phyloP scores from a whole-genome alignment of 306 rosid species.

The Prunus mongolica region DNA sequence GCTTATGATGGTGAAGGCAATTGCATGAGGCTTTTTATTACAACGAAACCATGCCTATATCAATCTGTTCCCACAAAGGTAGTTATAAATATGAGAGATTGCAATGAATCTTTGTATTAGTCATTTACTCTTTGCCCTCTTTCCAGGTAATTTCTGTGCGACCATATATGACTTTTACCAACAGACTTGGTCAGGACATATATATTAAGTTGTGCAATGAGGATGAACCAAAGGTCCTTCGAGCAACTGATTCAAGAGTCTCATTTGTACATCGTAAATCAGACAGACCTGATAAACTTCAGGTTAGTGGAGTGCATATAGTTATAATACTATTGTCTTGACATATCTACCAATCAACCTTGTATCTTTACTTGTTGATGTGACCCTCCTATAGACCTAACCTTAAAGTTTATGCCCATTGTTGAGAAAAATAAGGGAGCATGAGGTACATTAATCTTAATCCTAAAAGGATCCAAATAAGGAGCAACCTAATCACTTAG shows the following conservation, averaged over 20 bases:
- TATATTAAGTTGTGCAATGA: slow-evolving; percentile 63
- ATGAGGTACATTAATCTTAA: not conserved
- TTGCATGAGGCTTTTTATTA: slow-evolving; percentile 68
- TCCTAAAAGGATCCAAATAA: not conserved
- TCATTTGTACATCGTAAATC: slow-evolving; percentile 56
- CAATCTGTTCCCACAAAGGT: slow-evolving; percentile 95
- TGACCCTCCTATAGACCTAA: not conserved
- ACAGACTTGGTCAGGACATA: slow-evolving; percentile 83
- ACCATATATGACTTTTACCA: slow-evolving; percentile 90
- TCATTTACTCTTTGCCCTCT: not conserved
- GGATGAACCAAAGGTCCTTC: slow-evolving; percentile 84
- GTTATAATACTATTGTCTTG: not conserved
- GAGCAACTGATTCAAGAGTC: slow-evolving; percentile 68
- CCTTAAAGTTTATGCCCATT: not conserved
- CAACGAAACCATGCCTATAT: slow-evolving; percentile 80
- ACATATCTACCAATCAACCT: not conserved
- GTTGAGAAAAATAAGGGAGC: not conserved
- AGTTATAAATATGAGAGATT: slow-evolving; percentile 19
- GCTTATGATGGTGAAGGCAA: slow-evolving; percentile 77
- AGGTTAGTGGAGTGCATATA: slow-evolving; percentile 44
- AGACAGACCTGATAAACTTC: slow-evolving; percentile 66
- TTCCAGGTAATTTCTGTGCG: slow-evolving; percentile 77
- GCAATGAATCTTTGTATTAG: slow-evolving; percentile 6
- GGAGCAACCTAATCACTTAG: not conserved
- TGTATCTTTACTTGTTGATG: not conserved